phyloP scores from a whole-genome alignment of 202 grass and related monocot species.

The Panicum virgatum region DNA sequence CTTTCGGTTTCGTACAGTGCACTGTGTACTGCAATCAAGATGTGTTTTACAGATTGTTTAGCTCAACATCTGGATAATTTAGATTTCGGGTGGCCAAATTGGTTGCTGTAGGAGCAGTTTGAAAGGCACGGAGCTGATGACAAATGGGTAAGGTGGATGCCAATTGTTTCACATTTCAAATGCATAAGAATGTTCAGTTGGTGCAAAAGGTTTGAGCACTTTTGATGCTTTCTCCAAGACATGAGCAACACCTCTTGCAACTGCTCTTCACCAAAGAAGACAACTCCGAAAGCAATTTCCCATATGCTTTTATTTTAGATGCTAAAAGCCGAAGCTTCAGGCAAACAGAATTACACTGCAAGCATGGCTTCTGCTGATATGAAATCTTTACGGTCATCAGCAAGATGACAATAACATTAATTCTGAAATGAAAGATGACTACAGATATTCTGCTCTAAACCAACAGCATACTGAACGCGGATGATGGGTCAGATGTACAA shows the following conservation, averaged over 20 bases:
- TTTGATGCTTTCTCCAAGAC: background rate
- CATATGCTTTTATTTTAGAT: constrained; percentile 17
- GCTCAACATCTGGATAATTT: background rate
- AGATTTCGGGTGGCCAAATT: background rate
- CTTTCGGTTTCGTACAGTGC: background rate
- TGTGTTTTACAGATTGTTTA: background rate
- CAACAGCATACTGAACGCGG: background rate
- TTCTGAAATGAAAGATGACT: constrained; percentile 16
- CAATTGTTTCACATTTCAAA: background rate
- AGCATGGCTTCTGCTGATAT: background rate
- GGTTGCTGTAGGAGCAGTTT: background rate
- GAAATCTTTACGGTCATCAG: constrained; percentile 36
- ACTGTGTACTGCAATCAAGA: background rate
- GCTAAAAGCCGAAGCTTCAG: constrained; percentile 15
- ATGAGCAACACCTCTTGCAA: background rate
- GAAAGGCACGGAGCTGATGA: background rate
- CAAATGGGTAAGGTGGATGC: background rate
- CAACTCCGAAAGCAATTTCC: background rate
- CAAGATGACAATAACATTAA: constrained; percentile 20
- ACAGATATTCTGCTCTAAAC: constrained; percentile 6
- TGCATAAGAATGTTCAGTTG: background rate
- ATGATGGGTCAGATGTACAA: constrained; percentile 23
- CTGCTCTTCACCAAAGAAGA: background rate
- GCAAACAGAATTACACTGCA: constrained; percentile 14
- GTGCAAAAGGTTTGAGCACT: background rate